phyloP scores from a whole-genome alignment of 2,329 filamentous ascomycete genomes.

The Venturia oleaginea region DNA sequence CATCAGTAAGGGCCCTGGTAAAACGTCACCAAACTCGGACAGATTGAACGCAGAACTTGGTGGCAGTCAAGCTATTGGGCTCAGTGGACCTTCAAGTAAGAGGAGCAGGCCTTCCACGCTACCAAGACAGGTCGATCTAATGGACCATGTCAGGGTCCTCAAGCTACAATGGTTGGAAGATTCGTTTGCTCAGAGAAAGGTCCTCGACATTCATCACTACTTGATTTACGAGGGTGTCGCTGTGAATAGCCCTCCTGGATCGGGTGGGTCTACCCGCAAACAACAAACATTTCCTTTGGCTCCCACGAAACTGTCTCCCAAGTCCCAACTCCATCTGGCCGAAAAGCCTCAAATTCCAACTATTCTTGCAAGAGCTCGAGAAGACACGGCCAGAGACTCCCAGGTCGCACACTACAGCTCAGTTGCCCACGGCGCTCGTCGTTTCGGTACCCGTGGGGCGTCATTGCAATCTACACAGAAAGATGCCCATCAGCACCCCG shows the following conservation, averaged over 20 bases:
- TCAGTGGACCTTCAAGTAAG: background rate
- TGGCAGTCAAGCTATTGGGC: background rate
- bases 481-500: background rate
- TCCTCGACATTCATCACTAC: conserved; percentile 29
- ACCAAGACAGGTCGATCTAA: background rate
- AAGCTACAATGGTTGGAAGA: conserved; percentile 13
- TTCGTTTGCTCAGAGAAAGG: background rate
- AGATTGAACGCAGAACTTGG: background rate
- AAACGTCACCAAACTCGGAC: background rate
- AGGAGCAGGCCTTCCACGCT: background rate
- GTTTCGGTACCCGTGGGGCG: conserved; percentile 24
- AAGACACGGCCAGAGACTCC: conserved; percentile 31
- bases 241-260: conserved; percentile 28
- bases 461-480: background rate
- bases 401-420: conserved; percentile 16
- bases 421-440: conserved; percentile 21
- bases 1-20: background rate
- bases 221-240: conserved; percentile 43
- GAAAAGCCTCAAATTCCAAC: conserved; percentile 19
- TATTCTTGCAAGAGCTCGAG: conserved; percentile 47
- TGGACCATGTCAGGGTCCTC: conserved; percentile 3
- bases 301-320: conserved; percentile 12
- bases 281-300: background rate
- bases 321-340: conserved; percentile 20
- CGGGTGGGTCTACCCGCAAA: conserved; percentile 16